Conservation (phyloP, 768 basidiomycete species). For the Hemileccinum impolitum region DNA sequence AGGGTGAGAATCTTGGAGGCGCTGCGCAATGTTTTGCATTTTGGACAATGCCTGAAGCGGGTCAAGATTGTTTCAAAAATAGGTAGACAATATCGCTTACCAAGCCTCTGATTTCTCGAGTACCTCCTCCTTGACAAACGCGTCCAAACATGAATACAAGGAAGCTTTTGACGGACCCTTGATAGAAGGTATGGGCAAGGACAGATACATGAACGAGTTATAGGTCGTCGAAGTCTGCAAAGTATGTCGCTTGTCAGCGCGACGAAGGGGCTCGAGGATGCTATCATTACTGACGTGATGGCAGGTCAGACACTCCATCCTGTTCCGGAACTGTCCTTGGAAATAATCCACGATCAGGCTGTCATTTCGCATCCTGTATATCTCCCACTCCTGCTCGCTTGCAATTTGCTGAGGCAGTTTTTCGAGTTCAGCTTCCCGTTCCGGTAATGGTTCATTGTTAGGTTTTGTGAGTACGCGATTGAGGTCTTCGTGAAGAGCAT, state of each 20-base stretch:
- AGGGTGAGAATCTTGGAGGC: slow-evolving; percentile 87
- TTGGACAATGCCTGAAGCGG: slow-evolving; percentile 82
- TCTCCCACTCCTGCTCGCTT: slow-evolving; percentile 88
- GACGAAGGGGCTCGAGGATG: background rate
- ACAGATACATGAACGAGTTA: slow-evolving; percentile 93
- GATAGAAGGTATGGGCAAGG: slow-evolving; percentile 78
- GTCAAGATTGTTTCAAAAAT: background rate
- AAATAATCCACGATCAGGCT: slow-evolving; percentile 95
- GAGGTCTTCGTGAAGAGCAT: slow-evolving; percentile 87
- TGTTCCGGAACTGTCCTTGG: slow-evolving; percentile 94
- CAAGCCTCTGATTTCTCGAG: slow-evolving; percentile 94
- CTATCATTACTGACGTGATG: slow-evolving; percentile 58
- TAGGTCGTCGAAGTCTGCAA: slow-evolving; percentile 93
- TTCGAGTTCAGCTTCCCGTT: slow-evolving; percentile 87
- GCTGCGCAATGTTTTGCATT: slow-evolving; percentile 84
- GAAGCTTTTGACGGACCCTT: slow-evolving; percentile 57
- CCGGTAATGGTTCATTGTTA: slow-evolving; percentile 58
- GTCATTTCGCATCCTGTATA: slow-evolving; percentile 87
- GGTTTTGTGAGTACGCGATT: slow-evolving; percentile 80
- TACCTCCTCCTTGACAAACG: slow-evolving; percentile 86
- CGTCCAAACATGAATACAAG: slow-evolving; percentile 79
- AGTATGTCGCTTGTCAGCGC: slow-evolving; percentile 9
- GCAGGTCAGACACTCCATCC: slow-evolving; percentile 87
- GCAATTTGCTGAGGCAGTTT: slow-evolving; percentile 82
- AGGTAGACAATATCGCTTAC: slow-evolving; percentile 40